These are phyloP conservation scores for Aureobasidium sp. DNA, from an alignment of 2,329 filamentous ascomycete species.

Conservation along the genomic window DNA sequence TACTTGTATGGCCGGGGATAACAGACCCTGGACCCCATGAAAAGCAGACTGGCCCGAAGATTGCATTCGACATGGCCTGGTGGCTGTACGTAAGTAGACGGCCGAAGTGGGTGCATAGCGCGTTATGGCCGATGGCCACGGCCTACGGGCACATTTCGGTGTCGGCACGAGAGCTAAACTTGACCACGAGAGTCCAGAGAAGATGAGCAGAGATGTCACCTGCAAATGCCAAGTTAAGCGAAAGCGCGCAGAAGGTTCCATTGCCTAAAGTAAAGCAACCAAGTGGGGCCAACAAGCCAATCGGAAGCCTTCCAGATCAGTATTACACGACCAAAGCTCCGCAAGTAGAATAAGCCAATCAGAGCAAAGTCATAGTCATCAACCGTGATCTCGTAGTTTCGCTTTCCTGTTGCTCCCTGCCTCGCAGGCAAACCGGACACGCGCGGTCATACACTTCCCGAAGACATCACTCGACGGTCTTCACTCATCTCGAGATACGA, in stretches of 20 bases:
- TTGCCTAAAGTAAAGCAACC: slow-evolving; percentile 1
- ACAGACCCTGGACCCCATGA: slow-evolving; percentile 5
- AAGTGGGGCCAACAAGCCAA: neutral
- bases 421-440: neutral
- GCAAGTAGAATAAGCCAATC: neutral
- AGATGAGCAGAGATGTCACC: neutral
- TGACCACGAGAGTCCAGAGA: neutral
- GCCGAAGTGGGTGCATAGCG: neutral
- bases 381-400: slow-evolving; percentile 6
- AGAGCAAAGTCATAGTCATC: neutral
- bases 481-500: neutral
- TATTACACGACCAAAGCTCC: neutral
- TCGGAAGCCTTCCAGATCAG: slow-evolving; percentile 4
- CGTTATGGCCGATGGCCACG: neutral
- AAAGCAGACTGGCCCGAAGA: neutral
- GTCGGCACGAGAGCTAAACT: neutral
- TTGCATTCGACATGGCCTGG: neutral
- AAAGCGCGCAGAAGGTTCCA: slow-evolving; percentile 7
- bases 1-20: neutral
- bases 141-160: neutral
- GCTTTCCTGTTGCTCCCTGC: neutral
- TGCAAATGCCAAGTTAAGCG: neutral
- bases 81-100: neutral
- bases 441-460: neutral
- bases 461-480: neutral